Base-by-base conservation (phyloP, 805 yeast genomes). In the Wickerhamomyces canadensis region DNA sequence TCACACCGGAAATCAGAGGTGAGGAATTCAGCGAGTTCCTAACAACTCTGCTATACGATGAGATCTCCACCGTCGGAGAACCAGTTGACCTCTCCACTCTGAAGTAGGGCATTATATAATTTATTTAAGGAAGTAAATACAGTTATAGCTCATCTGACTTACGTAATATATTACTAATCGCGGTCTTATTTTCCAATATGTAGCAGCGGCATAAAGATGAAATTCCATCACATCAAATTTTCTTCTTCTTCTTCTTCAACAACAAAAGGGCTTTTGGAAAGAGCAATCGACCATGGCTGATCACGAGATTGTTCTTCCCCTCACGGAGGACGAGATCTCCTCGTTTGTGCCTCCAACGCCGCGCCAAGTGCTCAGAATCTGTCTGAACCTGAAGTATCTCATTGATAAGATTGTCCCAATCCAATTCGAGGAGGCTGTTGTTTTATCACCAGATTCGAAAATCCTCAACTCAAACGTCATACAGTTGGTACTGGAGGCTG, bases 331-430 rank as follows among this genome's bases (percentile, higher is more conserved):
- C 29, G 47, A 42, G 37, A 32, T 48, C 27, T 45, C 50, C 24
- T 36, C 43, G 1, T 43, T 41, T 22, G 36, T 46, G 13, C 41
- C 68, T 28, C 88, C 87, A 10, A 71, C 75, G 30, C 70, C 89
- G 4, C 68, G 86, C 42, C 95, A 81, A 57, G 68, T 75, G 2
- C 63, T 81, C 35, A 66, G 87, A 34, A 74, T 87, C 34, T 81
- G 91, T 14, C 62, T 84, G 44, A 84, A 85, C 48, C 66, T 87
- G 54, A 87, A 86, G 56, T 64, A 67, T 34, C 62, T 87, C 25
- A 79, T 87, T 38, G 96, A 87, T 59, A 67, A 72, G 30, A 66
- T 82, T 13, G 70, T 87, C 23, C 89, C 93, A 0, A 70, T 81
- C 28, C 76, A 74, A n/a, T 72, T 78, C 43, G 72, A 69, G 10